Conservation (phyloP, 805 yeast species). For the Metschnikowia shivogae region DNA sequence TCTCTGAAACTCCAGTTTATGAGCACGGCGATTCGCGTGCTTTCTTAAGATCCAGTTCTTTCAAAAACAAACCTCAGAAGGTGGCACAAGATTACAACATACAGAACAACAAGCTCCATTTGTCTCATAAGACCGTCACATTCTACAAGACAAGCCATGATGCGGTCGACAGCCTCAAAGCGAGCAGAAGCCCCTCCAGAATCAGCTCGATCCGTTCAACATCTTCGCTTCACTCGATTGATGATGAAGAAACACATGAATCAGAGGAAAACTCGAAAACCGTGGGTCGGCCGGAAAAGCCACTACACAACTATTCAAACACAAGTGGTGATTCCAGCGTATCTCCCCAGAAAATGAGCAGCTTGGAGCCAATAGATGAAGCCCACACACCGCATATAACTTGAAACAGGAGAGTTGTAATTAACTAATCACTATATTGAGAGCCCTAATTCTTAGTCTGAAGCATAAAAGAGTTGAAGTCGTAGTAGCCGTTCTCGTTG, state of each 20-base stretch:
- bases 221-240: conserved; percentile 25
- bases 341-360: conserved; percentile 3
- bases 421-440: background rate
- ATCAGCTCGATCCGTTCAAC: conserved; percentile 29
- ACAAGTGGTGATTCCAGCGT: background rate
- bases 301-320: background rate
- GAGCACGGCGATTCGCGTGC: background rate
- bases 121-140: conserved; percentile 39
- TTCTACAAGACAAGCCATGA: conserved; percentile 28
- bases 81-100: conserved; percentile 20
- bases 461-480: conserved; percentile 36
- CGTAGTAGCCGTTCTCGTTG: conserved; percentile 27
- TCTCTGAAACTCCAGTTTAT: conserved; percentile 23
- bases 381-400: conserved; percentile 13
- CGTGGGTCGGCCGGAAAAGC: background rate
- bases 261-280: conserved; percentile 19
- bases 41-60: conserved; percentile 36
- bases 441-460: conserved; percentile 10
- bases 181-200: conserved; percentile 22
- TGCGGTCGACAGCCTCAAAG: conserved; percentile 8
- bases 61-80: conserved; percentile 34
- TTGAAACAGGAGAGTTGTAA: background rate
- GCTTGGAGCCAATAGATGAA: conserved; percentile 24
- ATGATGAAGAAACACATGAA: conserved; percentile 19
- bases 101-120: conserved; percentile 33